Evolutionary conservation across 768 basidiomycete genomes (phyloP).

Genomic region (Suillus plorans): DNA sequence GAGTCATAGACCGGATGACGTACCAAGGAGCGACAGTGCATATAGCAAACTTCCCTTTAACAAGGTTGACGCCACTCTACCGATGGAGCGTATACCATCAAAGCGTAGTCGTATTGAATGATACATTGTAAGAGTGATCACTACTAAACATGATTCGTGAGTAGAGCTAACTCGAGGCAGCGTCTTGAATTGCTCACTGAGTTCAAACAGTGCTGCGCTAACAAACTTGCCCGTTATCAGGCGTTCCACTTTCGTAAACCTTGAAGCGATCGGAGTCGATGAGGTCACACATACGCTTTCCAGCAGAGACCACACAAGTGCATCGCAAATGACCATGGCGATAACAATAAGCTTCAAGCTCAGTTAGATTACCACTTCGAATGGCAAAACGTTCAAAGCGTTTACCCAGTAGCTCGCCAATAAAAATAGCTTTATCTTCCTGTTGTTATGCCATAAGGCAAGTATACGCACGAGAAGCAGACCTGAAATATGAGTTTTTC

Average conservation of each 20-base stretch:
- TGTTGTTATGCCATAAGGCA: slow-evolving; percentile 8
- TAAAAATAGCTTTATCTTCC: slow-evolving; percentile 1
- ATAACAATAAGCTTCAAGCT: slow-evolving; percentile 5
- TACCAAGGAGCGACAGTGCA: slow-evolving; percentile 10
- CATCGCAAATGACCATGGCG: slow-evolving; percentile 7
- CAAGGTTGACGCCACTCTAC: slow-evolving; percentile 2
- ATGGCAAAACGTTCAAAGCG: not conserved
- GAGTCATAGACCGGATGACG: not conserved
- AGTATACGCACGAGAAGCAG: slow-evolving; percentile 13
- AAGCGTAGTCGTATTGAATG: not conserved
- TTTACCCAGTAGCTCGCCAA: slow-evolving; percentile 9
- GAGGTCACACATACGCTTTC: slow-evolving; percentile 6
- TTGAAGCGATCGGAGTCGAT: not conserved
- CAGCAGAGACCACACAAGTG: slow-evolving; percentile 2
- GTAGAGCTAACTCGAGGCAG: not conserved
- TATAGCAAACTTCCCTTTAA: slow-evolving; percentile 14
- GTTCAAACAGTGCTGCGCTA: slow-evolving; percentile 12
- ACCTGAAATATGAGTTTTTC: not conserved
- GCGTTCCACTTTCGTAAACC: not conserved
- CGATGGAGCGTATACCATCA: not conserved
- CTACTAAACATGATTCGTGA: not conserved
- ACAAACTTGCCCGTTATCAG: slow-evolving; percentile 12
- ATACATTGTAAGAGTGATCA: slow-evolving; percentile 1
- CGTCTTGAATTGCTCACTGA: slow-evolving; percentile 5
- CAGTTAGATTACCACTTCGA: not conserved